Conservation (phyloP, 495 filamentous ascomycete genomes). For the Penicillium crystallinum region DNA sequence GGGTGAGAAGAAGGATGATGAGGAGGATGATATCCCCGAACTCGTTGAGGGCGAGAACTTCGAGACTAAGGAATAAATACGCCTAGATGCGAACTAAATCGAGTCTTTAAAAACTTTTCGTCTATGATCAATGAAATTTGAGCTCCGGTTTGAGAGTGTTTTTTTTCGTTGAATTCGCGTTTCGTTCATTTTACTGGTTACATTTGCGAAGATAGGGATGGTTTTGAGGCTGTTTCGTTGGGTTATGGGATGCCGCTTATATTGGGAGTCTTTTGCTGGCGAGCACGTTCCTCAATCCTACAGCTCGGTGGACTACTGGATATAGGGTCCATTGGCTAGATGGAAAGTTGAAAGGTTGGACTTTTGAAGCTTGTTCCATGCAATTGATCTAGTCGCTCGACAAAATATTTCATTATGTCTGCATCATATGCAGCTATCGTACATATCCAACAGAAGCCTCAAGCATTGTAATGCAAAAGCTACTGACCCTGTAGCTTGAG, state of each 20-base stretch:
- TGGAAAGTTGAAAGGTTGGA: background rate
- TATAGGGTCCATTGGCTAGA: background rate
- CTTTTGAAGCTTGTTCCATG: background rate
- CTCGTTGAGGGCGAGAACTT: constrained; percentile 95
- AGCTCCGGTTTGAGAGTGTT: constrained; percentile 11
- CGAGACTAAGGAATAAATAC: constrained; percentile 83
- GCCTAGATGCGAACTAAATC: background rate
- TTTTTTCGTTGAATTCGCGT: background rate
- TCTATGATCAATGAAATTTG: constrained; percentile 27
- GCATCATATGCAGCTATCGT: constrained; percentile 19
- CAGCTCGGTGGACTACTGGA: background rate
- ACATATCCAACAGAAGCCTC: constrained; percentile 8
- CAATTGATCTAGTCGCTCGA: background rate
- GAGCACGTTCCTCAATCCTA: no score
- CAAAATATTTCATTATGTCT: constrained; percentile 17
- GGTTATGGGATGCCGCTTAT: background rate
- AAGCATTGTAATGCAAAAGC: constrained; percentile 6
- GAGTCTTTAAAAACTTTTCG: constrained; percentile 15
- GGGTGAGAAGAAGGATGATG: constrained; percentile 68
- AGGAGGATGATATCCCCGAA: constrained; percentile 89
- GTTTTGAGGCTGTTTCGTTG: background rate
- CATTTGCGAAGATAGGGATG: no score
- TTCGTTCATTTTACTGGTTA: background rate
- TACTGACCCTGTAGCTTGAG: background rate
- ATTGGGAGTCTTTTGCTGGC: background rate